Evolutionary conservation across 106 monocot species (phyloP), one percentile per base, ranked within the genome.

Genomic region (Dendrobium nobile): DNA sequence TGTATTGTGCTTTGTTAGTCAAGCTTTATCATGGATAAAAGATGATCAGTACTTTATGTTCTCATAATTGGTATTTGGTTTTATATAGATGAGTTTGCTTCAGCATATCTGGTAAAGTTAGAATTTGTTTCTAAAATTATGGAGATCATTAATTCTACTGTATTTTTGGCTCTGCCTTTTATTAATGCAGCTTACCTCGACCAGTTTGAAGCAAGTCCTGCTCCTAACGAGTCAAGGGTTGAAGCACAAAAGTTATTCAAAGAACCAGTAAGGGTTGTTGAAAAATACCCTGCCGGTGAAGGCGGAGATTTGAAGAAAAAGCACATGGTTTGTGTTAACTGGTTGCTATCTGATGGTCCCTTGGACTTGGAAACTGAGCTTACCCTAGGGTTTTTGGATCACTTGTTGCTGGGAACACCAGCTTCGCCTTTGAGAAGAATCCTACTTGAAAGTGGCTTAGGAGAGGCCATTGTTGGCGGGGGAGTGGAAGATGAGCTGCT

Each of bases 401-500:
- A 98, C 84, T 90, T 98, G 45, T 86, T 98, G 68, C 77, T 98
- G 75, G 98, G 98, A 75, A 98, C 98, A 3, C 98, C 98, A 4
- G 98, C 95, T 85, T 95, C 98, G 44, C 95, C 98, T 78, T 83
- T 98, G 42, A 83, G 92, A 88, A 94, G 84, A 81, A 88, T 91
- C 43, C 79, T 98, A 43, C 84, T 98, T 22, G 98, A 98, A 88
- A 98, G 98, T 87, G 84, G 95, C 48, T 73, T 98, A 47, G 98
- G 98, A 79, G 98, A 98, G 31, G 94, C 94, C 41, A 92, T 92
- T 77, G 84, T 98, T 76, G 98, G 98, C 70, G 98, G 98, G 82
- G 98, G 98, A 84, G 55, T 98, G 79, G 98, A 95, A 81, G 98
- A 98, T 86, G 94, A 95, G 85, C 82, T 98, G 54, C 89, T 98